Conservation (phyloP, 2,329 filamentous ascomycete species). For the Fusarium globosum region DNA sequence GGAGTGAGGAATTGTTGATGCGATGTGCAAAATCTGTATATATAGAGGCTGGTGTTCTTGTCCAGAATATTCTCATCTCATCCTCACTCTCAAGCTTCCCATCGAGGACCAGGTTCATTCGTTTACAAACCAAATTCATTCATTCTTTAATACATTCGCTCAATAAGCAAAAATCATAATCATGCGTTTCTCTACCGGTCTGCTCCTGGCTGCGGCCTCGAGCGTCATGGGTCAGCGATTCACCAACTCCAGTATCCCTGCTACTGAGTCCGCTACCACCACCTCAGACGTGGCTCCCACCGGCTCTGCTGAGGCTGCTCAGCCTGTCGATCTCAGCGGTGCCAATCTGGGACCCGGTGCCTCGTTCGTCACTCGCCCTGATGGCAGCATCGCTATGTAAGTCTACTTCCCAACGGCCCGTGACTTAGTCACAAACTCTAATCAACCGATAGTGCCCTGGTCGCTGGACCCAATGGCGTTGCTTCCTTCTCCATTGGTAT, state of each 20-base stretch:
- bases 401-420: neutral
- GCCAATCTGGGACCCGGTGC: neutral
- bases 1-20: too few species aligned
- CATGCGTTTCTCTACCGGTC: conserved; percentile 26
- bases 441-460: neutral
- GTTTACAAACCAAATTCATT: conserved; percentile 24
- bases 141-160: conserved; percentile 14
- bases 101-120: conserved; percentile 36
- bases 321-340: neutral
- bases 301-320: rapidly evolving
- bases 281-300: neutral
- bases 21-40: conserved; percentile 13
- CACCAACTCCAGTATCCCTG: conserved; percentile 28
- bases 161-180: neutral
- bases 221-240: conserved; percentile 28
- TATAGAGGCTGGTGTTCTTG: conserved; percentile 13
- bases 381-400: conserved; percentile 10
- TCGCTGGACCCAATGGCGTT: neutral
- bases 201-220: conserved; percentile 31
- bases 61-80: conserved; percentile 17
- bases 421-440: rapidly evolving
- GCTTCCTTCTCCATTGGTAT: conserved; percentile 7
- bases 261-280: neutral
- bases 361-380: neutral
- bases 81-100: conserved; percentile 32